Evolutionary conservation across 176 grass and related monocot genomes (phyloP), one percentile per base, ranked within the genome.

Genomic region (Cenchrus fungigraminus): DNA sequence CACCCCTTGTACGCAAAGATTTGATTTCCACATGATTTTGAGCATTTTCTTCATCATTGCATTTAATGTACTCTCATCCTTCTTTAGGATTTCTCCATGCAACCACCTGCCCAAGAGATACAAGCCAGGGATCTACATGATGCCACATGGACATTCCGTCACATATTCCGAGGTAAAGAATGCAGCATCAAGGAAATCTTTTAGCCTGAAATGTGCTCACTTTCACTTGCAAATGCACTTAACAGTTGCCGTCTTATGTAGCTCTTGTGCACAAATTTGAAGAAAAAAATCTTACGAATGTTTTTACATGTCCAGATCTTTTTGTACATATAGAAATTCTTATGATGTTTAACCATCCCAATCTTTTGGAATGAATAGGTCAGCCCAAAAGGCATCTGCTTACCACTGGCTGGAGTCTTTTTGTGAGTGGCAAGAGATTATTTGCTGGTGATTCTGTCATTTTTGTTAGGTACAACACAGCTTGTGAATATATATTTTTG

Each of bases 391-490:
- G 92, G 34, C 92, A 94, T 87, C 71, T 94, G 8, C 89, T 94
- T 73, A 94, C 92, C 53, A 91, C 92, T 74, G 92, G 92, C 37
- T 94, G 92, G 92, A 94, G 92, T 87, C 83, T 94, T 53, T 94
- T 89, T 89, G 92, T 94, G 42, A 94, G 92, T 1, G 89, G 87
- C 22, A 94, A 94, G 78, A 91, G 84, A 76, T 74, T 94, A 61
- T 80, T 89, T 86, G 92, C 92, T 0, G 92, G 89, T 67, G 92
- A 94, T 89, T 91, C 92, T 44, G 88, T 94, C 37, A 88, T 94
- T 81, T 94, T 94, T 78, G 79, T 94, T 32, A 91, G 92, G 92
- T 91, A 85, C 2, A 61, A 6, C 20, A 17, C 49, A 13, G 6
- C 22, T 74, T 78, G 32, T 40, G 9, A 40, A 17, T n/a, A 47